Percentiles rank a stretch among this genome's conserved stretches.
These are phyloP conservation scores for Trichosporon sp. DNA, from an alignment of 1,284 basidiomycete genomes.

Conservation along the genomic window DNA sequence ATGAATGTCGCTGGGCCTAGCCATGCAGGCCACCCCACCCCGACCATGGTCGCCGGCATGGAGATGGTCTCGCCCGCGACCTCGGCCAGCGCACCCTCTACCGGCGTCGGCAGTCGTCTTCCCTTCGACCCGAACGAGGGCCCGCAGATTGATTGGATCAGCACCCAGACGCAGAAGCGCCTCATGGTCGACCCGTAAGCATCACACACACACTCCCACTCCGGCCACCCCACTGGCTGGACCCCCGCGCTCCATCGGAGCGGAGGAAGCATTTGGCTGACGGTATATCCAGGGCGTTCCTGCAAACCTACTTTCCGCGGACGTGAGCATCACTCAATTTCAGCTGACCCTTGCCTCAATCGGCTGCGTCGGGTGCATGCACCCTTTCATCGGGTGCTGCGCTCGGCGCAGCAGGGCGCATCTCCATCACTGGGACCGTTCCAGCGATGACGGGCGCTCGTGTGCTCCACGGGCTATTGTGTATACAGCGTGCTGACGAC, in stretches of 20 bases:
- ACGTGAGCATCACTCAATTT: neutral
- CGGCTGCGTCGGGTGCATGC: neutral
- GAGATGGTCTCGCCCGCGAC: slow-evolving; percentile 1
- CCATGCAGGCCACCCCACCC: neutral
- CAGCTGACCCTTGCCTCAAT: neutral
- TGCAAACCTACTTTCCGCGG: slow-evolving; percentile 6
- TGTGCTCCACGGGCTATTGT: neutral
- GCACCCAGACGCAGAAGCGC: slow-evolving; percentile 13
- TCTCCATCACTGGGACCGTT: neutral
- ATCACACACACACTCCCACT: neutral
- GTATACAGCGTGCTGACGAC: neutral
- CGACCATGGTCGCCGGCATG: neutral
- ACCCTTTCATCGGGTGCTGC: neutral
- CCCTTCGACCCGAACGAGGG: neutral
- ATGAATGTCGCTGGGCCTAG: neutral
- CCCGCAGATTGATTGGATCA: slow-evolving; percentile 20
- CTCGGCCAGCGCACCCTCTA: neutral
- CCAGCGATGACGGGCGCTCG: neutral
- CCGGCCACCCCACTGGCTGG: neutral
- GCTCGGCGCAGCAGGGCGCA: neutral
- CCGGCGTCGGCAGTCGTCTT: neutral
- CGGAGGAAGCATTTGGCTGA: neutral
- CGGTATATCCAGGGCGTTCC: slow-evolving; percentile 7
- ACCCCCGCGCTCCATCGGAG: neutral
- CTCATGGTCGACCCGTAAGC: slow-evolving; percentile 35